Evolutionary conservation across 768 basidiomycete species (phyloP), one percentile per base, ranked within the genome.

Genomic region (Phylloporus sp.): DNA sequence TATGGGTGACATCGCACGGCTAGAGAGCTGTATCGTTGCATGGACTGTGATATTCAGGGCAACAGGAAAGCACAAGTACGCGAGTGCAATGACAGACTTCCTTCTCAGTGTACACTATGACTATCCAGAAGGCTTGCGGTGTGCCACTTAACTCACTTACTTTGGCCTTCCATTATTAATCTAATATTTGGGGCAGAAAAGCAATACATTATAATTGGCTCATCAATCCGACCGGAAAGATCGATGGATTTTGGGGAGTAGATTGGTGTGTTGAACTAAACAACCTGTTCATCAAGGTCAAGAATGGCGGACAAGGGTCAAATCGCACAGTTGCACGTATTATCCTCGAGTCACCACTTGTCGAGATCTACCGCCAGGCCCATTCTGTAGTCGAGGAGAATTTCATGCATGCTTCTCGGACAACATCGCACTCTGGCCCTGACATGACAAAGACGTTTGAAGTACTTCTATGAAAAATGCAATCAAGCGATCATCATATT

Each of bases 181-280:
- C 28, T 6, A 29, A 11, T 6, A 6, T 6, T 29, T 29, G 6
- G 11, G 11, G 28, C 28, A 39, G 38, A 20, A 12, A 22, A 22
- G 38, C 38, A 22, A 22, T 39, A 12, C 20, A 12, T 0, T 39
- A 39, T 13, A 1, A 39, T 20, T 39, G 20, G 38, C 65, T 72
- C 22, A 40, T 63, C 7, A 78, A 77, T 49, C 75, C 70, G 0
- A 74, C 65, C 0, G 73, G 75, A 62, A 22, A 63, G 29, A 46
- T 50, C 8, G 59, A 61, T 3, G 51, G 53, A 0, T 78, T 69
- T 32, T 54, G 65, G 1, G 67, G 60, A 0, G 58, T 75, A 3
- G 75, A 77, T 44, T 77, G 74, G 74, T 45, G 68, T 8, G 58
- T 73, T 2, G 74, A 79, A 50, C 59, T 70, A 3, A 70, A 75